These are phyloP conservation scores for Bauhinia variegata DNA, from an alignment of 306 rosid genomes.

Conservation along the genomic window DNA sequence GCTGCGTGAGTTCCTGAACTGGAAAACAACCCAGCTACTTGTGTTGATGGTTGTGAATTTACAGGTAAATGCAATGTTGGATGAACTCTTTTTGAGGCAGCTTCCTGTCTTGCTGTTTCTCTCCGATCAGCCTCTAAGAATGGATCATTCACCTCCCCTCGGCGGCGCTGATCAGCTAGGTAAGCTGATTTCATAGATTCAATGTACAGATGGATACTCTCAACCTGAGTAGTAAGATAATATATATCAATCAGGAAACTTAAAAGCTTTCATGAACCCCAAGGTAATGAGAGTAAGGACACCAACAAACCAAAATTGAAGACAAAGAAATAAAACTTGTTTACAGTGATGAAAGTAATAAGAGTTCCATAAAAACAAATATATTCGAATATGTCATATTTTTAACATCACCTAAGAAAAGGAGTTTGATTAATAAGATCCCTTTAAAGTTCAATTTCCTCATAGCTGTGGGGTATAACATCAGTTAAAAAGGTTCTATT, in stretches of 20 bases:
- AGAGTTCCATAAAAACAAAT: conserved; percentile 12
- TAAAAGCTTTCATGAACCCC: too few species aligned
- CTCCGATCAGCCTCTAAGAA: conserved; percentile 97
- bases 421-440: conserved; percentile 2
- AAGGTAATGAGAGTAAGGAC: conserved; percentile 7
- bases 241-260: too few species aligned
- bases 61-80: conserved; percentile 87
- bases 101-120: conserved; percentile 94
- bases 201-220: conserved; percentile 89
- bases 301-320: not conserved
- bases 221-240: conserved; percentile 60
- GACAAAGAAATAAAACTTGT: not conserved
- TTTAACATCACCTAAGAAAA: conserved; percentile 10
- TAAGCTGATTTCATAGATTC: conserved; percentile 92
- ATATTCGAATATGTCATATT: conserved; percentile 10
- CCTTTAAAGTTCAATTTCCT: conserved; percentile 15
- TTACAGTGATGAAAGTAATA: conserved; percentile 6
- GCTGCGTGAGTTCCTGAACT: conserved; percentile 70
- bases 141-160: conserved; percentile 86
- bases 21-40: conserved; percentile 77
- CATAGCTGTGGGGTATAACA: conserved; percentile 14
- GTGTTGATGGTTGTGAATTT: conserved; percentile 80
- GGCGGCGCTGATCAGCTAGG: conserved; percentile 80
- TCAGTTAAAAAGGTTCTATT: conserved; percentile 15
- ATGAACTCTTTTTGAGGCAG: conserved; percentile 90